Base-by-base conservation (phyloP, 1,284 basidiomycete genomes). In the Ustilago loliicola region DNA sequence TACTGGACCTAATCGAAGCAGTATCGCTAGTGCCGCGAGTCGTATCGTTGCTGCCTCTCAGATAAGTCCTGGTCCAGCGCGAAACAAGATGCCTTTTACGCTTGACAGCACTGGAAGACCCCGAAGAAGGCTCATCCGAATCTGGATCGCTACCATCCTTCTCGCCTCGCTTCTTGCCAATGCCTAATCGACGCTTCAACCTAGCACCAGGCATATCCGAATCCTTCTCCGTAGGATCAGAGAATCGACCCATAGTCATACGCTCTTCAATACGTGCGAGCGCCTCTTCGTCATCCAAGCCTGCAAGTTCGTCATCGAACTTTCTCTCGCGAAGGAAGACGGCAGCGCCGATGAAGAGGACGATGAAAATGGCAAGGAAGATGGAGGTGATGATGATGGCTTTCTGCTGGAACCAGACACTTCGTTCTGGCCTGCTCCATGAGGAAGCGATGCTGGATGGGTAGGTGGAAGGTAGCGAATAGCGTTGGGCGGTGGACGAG, bases 341-440 rank as follows among this genome's bases (percentile, higher is more conserved):
- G 50, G 83, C 76, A 29, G 81, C 68, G 27, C 84, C 81, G 51
- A 86, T 84, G 64, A 84, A 81, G 57, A 86, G 75, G 11, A 85
- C 79, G 62, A 86, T 85, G 53, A 86, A 81, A 62, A 86, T 84
- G 67, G 85, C 84, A 23, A 86, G 77, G 72, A 84, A 85, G 66
- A 82, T 74, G 7, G 83, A 83, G 27, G 72, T 79, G 63, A 85
- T 82, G 71, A 85, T 79, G 68, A 85, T 84, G 61, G 84, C 84
- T 53, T 80, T 80, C 38, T 71, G 61, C 62, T 84, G 77, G 62
- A 84, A 85, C 82, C 82, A 85, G 6, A 82, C 75, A 47, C 75
- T 78, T 8, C 83, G 70, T 45, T 77, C 62, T 1, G 77, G 77
- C 27, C 69, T 47, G 25, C 58, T 68, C 81, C 81, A 83, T 10